phyloP scores from a whole-genome alignment of 2,329 filamentous ascomycete genomes.

The Alternaria infectoria region DNA sequence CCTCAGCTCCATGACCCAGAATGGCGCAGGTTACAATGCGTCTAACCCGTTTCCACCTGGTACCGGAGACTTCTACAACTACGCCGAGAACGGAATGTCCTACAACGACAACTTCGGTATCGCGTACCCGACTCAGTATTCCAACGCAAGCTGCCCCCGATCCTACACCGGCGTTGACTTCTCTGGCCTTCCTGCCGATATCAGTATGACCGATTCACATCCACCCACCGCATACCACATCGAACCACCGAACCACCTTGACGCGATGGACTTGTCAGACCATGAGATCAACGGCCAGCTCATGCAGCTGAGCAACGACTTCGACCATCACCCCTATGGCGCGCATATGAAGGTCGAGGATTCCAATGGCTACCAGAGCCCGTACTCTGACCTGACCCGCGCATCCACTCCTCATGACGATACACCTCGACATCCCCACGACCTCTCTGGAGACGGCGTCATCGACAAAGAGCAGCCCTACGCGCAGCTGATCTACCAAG shows the following conservation, averaged over 20 bases:
- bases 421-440: conserved; percentile 7
- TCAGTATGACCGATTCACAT: conserved; percentile 26
- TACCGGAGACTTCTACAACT: conserved; percentile 19
- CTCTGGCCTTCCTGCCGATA: conserved; percentile 17
- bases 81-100: conserved; percentile 25
- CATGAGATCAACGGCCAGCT: conserved; percentile 27
- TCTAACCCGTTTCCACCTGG: conserved; percentile 14
- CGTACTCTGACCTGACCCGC: conserved; percentile 30
- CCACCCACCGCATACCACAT: conserved; percentile 43
- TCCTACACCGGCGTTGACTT: conserved; percentile 26
- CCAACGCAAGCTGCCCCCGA: conserved; percentile 28
- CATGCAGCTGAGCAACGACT: conserved; percentile 33
- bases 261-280: conserved; percentile 28
- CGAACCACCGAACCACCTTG: conserved; percentile 32
- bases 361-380: conserved; percentile 22
- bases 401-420: conserved; percentile 32
- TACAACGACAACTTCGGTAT: conserved; percentile 33
- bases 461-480: conserved; percentile 69
- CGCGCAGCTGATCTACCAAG: conserved; percentile 78
- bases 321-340: conserved; percentile 25
- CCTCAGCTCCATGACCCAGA: conserved; percentile 15
- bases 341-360: conserved; percentile 25
- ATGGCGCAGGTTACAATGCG: conserved; percentile 16
- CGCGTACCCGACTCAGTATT: conserved; percentile 22
- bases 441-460: conserved; percentile 4